Evolutionary conservation across 1,284 basidiomycete genomes (phyloP).

Genomic region (Taiwanofungus camphoratus): DNA sequence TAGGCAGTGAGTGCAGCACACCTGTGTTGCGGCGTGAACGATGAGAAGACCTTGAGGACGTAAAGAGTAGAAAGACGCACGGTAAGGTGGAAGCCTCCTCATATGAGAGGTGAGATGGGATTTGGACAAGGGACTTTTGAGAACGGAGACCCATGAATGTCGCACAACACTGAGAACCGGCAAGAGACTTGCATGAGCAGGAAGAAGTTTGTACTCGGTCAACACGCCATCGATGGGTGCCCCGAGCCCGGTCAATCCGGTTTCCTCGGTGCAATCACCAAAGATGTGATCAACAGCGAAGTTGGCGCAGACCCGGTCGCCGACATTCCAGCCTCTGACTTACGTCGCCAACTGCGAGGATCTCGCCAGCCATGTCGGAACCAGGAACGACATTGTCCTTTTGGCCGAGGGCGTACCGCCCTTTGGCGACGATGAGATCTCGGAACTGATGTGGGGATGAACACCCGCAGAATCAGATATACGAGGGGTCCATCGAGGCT

Average conservation of each 20-base stretch:
- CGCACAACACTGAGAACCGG: background rate
- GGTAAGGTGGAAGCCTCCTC: conserved; percentile 28
- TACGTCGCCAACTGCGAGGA: conserved; percentile 49
- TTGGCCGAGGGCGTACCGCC: conserved; percentile 25
- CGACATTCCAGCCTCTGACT: conserved; percentile 33
- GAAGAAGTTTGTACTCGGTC: conserved; percentile 39
- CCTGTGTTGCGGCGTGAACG: conserved; percentile 3
- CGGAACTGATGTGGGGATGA: conserved; percentile 39
- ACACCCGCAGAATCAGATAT: too few relatives aligned
- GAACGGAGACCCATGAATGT: background rate
- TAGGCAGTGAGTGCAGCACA: conserved; percentile 35
- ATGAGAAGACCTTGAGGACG: background rate
- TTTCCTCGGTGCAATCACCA: conserved; percentile 17
- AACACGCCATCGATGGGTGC: conserved; percentile 49
- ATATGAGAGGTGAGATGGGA: conserved; percentile 30
- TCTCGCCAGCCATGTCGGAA: conserved; percentile 61
- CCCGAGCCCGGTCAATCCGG: conserved; percentile 36
- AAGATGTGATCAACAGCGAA: conserved; percentile 17
- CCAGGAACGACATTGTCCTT: conserved; percentile 40
- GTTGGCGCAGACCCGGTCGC: conserved; percentile 46
- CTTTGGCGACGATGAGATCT: conserved; percentile 35
- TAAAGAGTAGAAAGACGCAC: conserved; percentile 8
- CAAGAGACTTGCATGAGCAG: conserved; percentile 13
- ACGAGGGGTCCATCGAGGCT: background rate
- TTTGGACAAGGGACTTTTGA: conserved; percentile 18